Percentiles rank a stretch among this genome's conserved stretches.
Conservation (phyloP, 2,329 filamentous ascomycete genomes). For the Cercospora sp. region DNA sequence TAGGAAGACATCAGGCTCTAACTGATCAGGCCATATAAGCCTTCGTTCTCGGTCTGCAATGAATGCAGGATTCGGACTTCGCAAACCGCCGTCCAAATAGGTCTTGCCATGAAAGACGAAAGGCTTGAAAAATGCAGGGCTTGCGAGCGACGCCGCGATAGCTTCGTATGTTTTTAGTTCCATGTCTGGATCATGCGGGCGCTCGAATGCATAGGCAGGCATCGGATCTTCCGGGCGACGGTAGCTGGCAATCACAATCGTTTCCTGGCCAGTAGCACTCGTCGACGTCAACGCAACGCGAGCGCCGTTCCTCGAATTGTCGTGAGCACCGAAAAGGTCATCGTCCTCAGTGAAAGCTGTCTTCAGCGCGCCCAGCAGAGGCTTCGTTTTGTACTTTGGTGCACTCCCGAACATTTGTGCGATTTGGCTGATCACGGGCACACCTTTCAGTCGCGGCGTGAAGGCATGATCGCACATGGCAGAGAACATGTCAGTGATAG, state of each 20-base stretch:
- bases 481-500: conserved; percentile 45
- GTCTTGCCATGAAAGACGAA: conserved; percentile 51
- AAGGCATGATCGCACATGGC: conserved; percentile 46
- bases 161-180: conserved; percentile 56
- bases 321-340: conserved; percentile 31
- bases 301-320: conserved; percentile 30
- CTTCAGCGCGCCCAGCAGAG: conserved; percentile 41
- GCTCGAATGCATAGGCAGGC: conserved; percentile 43
- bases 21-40: conserved; percentile 39
- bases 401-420: conserved; percentile 33
- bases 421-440: conserved; percentile 39
- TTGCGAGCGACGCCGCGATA: conserved; percentile 53
- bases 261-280: conserved; percentile 42
- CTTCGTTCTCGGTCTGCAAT: conserved; percentile 51
- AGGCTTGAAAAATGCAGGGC: conserved; percentile 54
- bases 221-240: conserved; percentile 38
- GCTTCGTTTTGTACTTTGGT: conserved; percentile 40
- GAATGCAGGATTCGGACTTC: conserved; percentile 53
- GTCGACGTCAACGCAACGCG: conserved; percentile 50
- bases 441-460: conserved; percentile 41
- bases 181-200: conserved; percentile 41
- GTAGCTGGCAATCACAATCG: conserved; percentile 51
- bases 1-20: conserved; percentile 39
- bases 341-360: conserved; percentile 42
- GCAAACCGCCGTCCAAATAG: conserved; percentile 54